Conservation (phyloP, 208 protist species). For the Acanthamoeba triangularis region DNA sequence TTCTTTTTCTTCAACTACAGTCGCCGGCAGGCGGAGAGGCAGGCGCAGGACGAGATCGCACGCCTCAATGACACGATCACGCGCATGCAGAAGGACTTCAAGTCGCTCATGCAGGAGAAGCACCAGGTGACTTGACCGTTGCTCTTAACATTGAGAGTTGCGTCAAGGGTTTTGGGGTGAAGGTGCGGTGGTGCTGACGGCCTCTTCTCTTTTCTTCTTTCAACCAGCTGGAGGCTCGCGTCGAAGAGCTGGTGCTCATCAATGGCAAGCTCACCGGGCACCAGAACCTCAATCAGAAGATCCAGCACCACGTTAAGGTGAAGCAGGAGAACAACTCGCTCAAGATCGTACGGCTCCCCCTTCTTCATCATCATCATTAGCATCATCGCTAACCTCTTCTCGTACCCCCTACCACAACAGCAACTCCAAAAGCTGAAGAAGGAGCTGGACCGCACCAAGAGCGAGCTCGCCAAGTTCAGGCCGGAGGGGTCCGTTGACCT, state of each 20-base stretch:
- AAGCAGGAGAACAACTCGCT: conserved; percentile 83
- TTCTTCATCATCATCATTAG: neutral
- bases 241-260: conserved; percentile 12
- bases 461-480: neutral
- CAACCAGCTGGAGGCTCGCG: neutral
- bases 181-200: neutral
- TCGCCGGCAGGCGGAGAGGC: neutral
- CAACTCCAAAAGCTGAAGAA: conserved; percentile 22
- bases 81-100: conserved; percentile 1
- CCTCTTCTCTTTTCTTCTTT: neutral
- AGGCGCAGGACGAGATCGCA: neutral
- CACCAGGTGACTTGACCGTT: neutral
- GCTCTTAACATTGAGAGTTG: neutral
- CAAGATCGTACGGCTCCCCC: neutral
- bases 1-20: neutral
- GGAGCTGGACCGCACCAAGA: neutral
- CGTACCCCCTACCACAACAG: neutral
- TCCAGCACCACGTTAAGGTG: conserved; percentile 82
- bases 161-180: neutral
- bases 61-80: conserved; percentile 7
- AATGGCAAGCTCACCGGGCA: conserved; percentile 80
- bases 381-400: neutral
- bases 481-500: neutral
- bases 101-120: conserved; percentile 32
- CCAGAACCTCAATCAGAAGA: conserved; percentile 85